phyloP scores from a whole-genome alignment of 139 green algal genomes.

The Nannochloris sp. region DNA sequence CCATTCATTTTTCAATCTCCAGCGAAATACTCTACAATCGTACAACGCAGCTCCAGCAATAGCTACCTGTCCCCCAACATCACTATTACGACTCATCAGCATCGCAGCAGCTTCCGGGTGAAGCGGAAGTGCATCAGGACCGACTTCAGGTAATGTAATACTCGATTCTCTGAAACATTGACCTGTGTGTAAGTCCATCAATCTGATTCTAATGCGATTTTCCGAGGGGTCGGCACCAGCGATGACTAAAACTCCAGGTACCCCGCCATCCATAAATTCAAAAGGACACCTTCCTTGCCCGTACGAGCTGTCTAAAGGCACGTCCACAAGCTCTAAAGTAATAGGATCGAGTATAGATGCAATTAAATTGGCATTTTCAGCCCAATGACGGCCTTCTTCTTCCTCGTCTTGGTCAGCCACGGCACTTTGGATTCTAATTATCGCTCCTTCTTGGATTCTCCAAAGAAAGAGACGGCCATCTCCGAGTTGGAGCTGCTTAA shows the following conservation, averaged over 20 bases:
- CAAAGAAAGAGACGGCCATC: constrained; percentile 23
- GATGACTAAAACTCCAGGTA: neutral
- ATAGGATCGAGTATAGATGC: constrained; percentile 8
- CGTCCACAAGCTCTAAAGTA: neutral
- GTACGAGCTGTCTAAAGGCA: constrained; percentile 1
- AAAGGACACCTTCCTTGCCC: neutral
- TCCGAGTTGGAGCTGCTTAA: constrained; percentile 32
- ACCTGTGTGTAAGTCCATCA: constrained; percentile 10
- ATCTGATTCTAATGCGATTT: constrained; percentile 2
- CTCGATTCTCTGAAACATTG: constrained; percentile 9
- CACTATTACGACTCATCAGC: constrained; percentile 8
- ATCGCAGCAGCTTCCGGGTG: constrained; percentile 2
- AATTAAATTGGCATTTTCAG: constrained; percentile 11
- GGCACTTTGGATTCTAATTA: constrained; percentile 6
- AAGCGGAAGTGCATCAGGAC: neutral
- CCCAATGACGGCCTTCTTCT: constrained; percentile 8
- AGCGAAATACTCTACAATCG: constrained; percentile 17
- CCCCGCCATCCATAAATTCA: constrained; percentile 21
- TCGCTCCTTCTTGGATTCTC: constrained; percentile 15
- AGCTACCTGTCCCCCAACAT: constrained; percentile 7
- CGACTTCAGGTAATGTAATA: neutral
- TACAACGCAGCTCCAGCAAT: constrained; percentile 14
- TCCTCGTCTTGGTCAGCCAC: neutral
- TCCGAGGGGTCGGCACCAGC: neutral
- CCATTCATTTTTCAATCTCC: constrained; percentile 10